Evolutionary conservation across 768 basidiomycete genomes (phyloP).

Genomic region (Trametes elegans): DNA sequence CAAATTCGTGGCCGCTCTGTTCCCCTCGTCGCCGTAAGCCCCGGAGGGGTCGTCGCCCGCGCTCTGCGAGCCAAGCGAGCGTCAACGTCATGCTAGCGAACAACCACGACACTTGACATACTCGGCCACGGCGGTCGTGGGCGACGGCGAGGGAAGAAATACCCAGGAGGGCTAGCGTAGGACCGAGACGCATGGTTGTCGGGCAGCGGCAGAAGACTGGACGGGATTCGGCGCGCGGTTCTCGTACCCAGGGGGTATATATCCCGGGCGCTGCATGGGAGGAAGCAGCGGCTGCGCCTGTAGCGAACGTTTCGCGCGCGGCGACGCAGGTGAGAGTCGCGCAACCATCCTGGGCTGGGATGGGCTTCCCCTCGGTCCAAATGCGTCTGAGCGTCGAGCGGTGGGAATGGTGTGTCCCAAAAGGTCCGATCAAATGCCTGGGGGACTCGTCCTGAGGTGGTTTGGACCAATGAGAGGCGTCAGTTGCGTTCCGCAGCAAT

Average conservation of each 20-base stretch:
- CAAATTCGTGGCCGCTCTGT: not conserved
- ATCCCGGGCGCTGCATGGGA: conserved; percentile 14
- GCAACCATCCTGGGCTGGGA: not conserved
- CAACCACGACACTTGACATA: conserved; percentile 6
- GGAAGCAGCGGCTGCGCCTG: conserved; percentile 16
- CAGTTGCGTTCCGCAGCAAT: conserved; percentile 12
- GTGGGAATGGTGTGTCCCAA: not conserved
- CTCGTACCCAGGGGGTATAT: conserved; percentile 20
- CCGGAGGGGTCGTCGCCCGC: not conserved
- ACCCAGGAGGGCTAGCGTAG: conserved; percentile 7
- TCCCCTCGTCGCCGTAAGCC: not conserved
- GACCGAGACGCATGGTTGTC: conserved; percentile 9
- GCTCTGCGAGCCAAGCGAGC: not conserved
- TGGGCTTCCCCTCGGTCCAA: not conserved
- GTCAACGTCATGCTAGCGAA: not conserved
- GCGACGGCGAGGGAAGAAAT: conserved; percentile 12
- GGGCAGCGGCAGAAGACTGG: conserved; percentile 5
- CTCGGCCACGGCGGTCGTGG: conserved; percentile 1
- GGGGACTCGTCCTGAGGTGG: not conserved
- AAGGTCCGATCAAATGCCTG: conserved; percentile 11
- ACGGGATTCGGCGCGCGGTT: conserved; percentile 2
- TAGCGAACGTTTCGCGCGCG: conserved; percentile 3
- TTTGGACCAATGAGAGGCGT: too few species aligned
- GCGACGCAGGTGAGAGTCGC: conserved; percentile 15
- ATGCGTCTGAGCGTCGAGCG: conserved; percentile 1